Conservation (phyloP, 2,329 filamentous ascomycete genomes). For the Colletotrichum filicis region DNA sequence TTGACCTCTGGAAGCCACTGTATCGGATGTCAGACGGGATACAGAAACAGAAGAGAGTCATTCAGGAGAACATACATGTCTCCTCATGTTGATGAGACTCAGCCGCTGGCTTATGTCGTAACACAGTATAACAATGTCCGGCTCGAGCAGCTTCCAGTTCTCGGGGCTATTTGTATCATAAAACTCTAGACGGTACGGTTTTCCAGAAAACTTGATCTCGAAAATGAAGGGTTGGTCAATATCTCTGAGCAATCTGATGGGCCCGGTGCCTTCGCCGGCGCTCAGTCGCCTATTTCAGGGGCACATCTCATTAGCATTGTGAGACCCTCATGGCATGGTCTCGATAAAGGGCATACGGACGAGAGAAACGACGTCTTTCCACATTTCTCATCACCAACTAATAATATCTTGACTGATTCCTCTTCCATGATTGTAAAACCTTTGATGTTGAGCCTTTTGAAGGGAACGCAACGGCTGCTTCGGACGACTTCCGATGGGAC, state of each 20-base stretch:
- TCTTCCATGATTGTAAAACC: slow-evolving; percentile 53
- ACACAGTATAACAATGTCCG: slow-evolving; percentile 69
- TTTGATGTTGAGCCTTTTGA: too few species aligned
- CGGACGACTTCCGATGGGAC: not conserved
- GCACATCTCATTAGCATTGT: slow-evolving; percentile 8
- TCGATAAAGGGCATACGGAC: slow-evolving; percentile 53
- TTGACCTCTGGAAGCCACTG: slow-evolving; percentile 70
- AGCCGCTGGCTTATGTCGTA: slow-evolving; percentile 70
- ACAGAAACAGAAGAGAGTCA: not conserved
- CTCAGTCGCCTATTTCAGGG: slow-evolving; percentile 61
- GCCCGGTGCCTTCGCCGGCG: slow-evolving; percentile 51
- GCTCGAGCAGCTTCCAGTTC: slow-evolving; percentile 67
- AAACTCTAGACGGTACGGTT: slow-evolving; percentile 66
- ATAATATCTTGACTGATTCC: slow-evolving; percentile 61
- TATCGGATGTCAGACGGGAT: slow-evolving; percentile 13
- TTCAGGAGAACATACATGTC: slow-evolving; percentile 55
- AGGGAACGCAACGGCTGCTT: not conserved
- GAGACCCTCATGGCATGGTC: not conserved
- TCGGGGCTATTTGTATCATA: slow-evolving; percentile 69
- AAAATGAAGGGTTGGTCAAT: slow-evolving; percentile 71
- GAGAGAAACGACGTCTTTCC: slow-evolving; percentile 72
- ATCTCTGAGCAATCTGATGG: slow-evolving; percentile 64
- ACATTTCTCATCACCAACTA: slow-evolving; percentile 69
- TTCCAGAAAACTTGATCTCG: slow-evolving; percentile 55
- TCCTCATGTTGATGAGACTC: slow-evolving; percentile 68